A percentile compares a stretch with the other conserved stretches of the same genome.
phyloP scores from a whole-genome alignment of 2,329 filamentous ascomycete genomes.

The Fusarium vanettenii region DNA sequence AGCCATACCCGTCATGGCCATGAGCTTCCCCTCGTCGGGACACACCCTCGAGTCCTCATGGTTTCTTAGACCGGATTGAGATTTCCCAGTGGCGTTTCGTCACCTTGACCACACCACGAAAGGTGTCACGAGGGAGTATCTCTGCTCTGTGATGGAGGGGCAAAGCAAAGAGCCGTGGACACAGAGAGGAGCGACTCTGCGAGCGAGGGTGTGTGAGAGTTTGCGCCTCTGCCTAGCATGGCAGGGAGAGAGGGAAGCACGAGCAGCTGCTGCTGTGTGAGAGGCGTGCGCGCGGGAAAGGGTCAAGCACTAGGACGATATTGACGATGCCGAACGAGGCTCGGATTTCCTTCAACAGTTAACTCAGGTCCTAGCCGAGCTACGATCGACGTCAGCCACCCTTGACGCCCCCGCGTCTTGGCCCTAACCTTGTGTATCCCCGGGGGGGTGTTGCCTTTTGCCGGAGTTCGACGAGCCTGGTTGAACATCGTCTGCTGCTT shows the following conservation, averaged over 20 bases:
- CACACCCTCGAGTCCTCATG: not conserved
- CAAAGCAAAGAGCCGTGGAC: not conserved
- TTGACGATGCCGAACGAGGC: conserved; percentile 31
- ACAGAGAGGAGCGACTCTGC: not conserved
- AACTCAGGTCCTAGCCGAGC: conserved; percentile 36
- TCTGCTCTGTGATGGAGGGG: not conserved
- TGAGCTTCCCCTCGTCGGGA: not conserved
- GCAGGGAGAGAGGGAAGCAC: not conserved
- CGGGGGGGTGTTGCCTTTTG: not conserved
- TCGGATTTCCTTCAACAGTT: conserved; percentile 40
- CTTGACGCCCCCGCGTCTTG: conserved; percentile 4
- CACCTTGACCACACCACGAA: conserved; percentile 12
- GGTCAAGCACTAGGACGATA: conserved; percentile 31
- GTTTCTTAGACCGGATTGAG: not conserved
- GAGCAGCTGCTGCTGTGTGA: not conserved
- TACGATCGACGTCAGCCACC: conserved; percentile 26
- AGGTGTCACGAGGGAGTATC: conserved; percentile 13
- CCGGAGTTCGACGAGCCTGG: not conserved
- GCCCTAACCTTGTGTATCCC: conserved; percentile 1
- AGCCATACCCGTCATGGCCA: not conserved
- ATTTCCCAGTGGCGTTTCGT: conserved; percentile 7
- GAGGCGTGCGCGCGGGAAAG: conserved; percentile 1
- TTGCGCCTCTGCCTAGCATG: conserved; percentile 5
- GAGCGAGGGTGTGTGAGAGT: conserved; percentile 2
- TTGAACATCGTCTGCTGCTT: not conserved